phyloP scores from a whole-genome alignment of 352 stramenopile species.

The Phytophthora sp. region DNA sequence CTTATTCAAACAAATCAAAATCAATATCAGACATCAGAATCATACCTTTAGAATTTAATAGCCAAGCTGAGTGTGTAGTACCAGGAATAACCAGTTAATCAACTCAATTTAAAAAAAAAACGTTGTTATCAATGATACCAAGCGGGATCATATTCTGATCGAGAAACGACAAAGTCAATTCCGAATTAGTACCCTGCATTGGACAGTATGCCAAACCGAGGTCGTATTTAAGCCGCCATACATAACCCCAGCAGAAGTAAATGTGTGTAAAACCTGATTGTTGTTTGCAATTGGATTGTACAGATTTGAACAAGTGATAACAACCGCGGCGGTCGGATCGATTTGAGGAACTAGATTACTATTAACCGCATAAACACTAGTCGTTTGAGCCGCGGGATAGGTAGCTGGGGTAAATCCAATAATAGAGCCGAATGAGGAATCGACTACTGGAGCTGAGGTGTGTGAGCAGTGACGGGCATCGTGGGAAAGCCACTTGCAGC shows the following conservation, averaged over 20 bases:
- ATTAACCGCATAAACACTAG: slow-evolving; percentile 18
- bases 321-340: slow-evolving; percentile 4
- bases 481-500: too few relatives aligned
- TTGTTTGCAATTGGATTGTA: slow-evolving; percentile 31
- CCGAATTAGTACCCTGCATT: neutral
- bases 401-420: slow-evolving; percentile 8
- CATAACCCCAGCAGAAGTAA: slow-evolving; percentile 18
- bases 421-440: slow-evolving; percentile 6
- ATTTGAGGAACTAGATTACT: slow-evolving; percentile 20
- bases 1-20: too few relatives aligned
- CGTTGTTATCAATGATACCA: slow-evolving; percentile 14
- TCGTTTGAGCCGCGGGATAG: slow-evolving; percentile 3
- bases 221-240: neutral
- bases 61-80: too few relatives aligned
- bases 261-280: slow-evolving; percentile 25
- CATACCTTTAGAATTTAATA: too few relatives aligned
- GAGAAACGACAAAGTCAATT: neutral
- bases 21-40: too few relatives aligned
- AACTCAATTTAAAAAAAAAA: too few relatives aligned
- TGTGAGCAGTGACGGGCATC: too few relatives aligned
- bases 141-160: neutral
- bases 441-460: neutral
- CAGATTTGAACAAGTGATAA: slow-evolving; percentile 18
- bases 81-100: too few relatives aligned
- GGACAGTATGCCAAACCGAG: neutral